Evolutionary conservation across 306 rosid genomes (phyloP), one percentile per base, ranked within the genome.

Genomic region (Cyamopsis tetragonoloba): DNA sequence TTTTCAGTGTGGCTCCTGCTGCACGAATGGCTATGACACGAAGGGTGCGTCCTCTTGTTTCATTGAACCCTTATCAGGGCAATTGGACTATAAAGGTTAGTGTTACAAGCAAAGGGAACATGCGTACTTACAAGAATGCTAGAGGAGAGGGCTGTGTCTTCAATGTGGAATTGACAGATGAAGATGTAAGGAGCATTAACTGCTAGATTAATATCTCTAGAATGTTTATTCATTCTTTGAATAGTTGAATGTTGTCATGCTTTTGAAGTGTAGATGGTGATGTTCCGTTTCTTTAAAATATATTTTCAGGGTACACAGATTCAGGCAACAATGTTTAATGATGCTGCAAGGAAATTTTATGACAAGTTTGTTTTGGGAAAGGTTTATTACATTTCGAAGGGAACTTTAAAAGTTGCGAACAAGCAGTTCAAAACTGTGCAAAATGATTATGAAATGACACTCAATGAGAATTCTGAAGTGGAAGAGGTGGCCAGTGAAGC

Each of bases 281-380:
- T 20, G 1, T 42, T 24, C n/a, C n/a, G 1, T 27, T 2, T 38
- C 13, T 11, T 1, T 14, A 2, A 31, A 35, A 6, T 37, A 49
- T 71, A 4, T 23, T 10, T 78, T 54, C 82, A 93, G 99, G 99
- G 97, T 11, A 93, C 99, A 5, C 85, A 93, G 77, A 93, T 93
- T 75, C 99, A 90, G 77, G 99, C 99, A 60, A 93, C 99, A 0
- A 93, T 93, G 99, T 93, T 93, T 72, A 93, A 93, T 46, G 92
- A 83, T 37, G 95, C 99, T 56, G 99, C 97, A 9, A 83, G 65
- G 74, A 93, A 88, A 55, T 93, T 89, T 74, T 88, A 28, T 77
- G 97, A 88, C 14, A 93, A 63, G 64, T 93, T 93, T 88, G 79
- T 73, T 43, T 27, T 86, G 20, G 99, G 99, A 34, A 93, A 88